phyloP scores from a whole-genome alignment of 257 asterid species.

The Cinchona pubescens region DNA sequence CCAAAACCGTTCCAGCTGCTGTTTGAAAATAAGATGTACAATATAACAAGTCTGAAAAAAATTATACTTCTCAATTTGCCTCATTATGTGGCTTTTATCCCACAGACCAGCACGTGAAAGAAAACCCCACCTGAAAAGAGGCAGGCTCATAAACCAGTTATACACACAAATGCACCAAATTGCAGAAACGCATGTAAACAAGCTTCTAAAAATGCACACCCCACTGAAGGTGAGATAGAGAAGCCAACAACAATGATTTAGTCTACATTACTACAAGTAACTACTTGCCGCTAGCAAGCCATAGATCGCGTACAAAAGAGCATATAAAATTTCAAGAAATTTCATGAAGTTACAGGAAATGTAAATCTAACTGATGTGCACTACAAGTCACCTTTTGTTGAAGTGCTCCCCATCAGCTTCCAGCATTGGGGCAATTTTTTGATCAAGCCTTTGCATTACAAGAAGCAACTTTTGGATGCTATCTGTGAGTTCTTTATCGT shows the following conservation, averaged over 20 bases:
- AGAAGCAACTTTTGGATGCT: conserved; percentile 86
- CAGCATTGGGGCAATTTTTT: conserved; percentile 75
- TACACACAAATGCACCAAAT: neutral
- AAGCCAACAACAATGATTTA: neutral
- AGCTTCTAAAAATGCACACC: neutral
- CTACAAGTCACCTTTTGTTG: conserved; percentile 48
- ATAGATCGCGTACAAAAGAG: neutral
- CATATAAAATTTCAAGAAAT: neutral
- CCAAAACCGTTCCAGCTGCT: neutral
- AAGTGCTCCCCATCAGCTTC: conserved; percentile 84
- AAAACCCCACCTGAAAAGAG: conserved; percentile 76
- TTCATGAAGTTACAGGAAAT: neutral
- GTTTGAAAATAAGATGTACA: neutral
- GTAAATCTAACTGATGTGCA: neutral
- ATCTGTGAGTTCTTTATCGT: conserved; percentile 66
- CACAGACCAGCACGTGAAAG: conserved; percentile 92
- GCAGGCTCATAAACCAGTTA: conserved; percentile 10
- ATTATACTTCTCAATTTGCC: conserved; percentile 84
- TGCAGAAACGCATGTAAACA: conserved; percentile 1
- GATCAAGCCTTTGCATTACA: conserved; percentile 81
- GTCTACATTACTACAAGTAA: neutral
- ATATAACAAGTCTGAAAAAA: neutral
- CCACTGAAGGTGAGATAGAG: neutral
- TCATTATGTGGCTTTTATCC: conserved; percentile 96
- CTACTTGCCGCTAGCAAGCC: neutral